These are phyloP conservation scores for Pichia scutulata DNA, from an alignment of 805 yeast species.

Conservation along the genomic window DNA sequence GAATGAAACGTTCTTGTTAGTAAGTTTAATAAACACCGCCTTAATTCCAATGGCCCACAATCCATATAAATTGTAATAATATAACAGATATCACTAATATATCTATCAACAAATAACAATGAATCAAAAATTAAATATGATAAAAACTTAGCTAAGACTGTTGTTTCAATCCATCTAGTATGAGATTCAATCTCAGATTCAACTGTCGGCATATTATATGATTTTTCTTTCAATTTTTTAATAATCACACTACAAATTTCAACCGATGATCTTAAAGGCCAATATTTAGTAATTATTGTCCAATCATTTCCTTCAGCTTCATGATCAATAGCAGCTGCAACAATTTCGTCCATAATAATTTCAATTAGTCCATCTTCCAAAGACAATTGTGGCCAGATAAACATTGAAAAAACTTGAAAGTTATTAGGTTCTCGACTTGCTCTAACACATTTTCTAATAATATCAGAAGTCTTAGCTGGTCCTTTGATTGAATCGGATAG, in stretches of 20 bases:
- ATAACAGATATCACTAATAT: slow-evolving; percentile 63
- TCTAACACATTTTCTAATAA: slow-evolving; percentile 55
- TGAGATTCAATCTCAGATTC: slow-evolving; percentile 41
- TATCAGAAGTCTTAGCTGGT: slow-evolving; percentile 47
- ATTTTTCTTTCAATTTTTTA: slow-evolving; percentile 45
- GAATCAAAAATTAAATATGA: slow-evolving; percentile 68
- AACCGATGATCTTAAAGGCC: slow-evolving; percentile 61
- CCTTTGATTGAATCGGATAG: slow-evolving; percentile 50
- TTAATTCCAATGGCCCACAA: slow-evolving; percentile 44
- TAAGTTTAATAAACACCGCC: slow-evolving; percentile 53
- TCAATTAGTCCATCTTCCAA: slow-evolving; percentile 51
- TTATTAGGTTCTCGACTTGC: slow-evolving; percentile 45
- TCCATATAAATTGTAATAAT: slow-evolving; percentile 57
- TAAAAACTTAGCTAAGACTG: slow-evolving; percentile 55
- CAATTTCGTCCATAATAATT: slow-evolving; percentile 62
- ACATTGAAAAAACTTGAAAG: slow-evolving; percentile 46
- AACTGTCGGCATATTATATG: slow-evolving; percentile 40
- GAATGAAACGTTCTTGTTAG: slow-evolving; percentile 65
- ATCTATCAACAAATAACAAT: slow-evolving; percentile 49
- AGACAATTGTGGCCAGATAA: slow-evolving; percentile 62
- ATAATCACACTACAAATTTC: slow-evolving; percentile 64
- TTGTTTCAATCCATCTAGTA: slow-evolving; percentile 62
- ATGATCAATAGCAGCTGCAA: slow-evolving; percentile 65
- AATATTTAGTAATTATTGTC: slow-evolving; percentile 53
- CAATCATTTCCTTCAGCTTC: slow-evolving; percentile 70